These are phyloP conservation scores for Candida suzukii DNA, from an alignment of 805 yeast genomes.

Conservation along the genomic window DNA sequence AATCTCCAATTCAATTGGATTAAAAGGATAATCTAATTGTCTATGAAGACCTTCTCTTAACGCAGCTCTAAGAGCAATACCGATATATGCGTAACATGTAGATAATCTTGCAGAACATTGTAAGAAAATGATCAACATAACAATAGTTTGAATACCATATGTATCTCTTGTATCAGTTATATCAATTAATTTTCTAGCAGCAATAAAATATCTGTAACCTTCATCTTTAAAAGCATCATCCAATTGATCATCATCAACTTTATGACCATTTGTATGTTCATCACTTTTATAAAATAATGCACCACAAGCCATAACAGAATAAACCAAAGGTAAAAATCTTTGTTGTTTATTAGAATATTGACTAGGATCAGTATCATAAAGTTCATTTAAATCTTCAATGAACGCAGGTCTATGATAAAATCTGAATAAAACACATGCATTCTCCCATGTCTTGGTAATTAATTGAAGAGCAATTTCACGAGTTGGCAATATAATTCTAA, in stretches of 20 bases:
- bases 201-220: constrained; percentile 73
- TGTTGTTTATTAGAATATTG: constrained; percentile 68
- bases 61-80: constrained; percentile 79
- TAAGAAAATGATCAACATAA: constrained; percentile 76
- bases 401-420: constrained; percentile 84
- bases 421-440: constrained; percentile 78
- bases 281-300: constrained; percentile 61
- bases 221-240: constrained; percentile 53
- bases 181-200: constrained; percentile 73
- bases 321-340: constrained; percentile 70
- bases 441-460: constrained; percentile 73
- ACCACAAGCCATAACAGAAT: constrained; percentile 86
- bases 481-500: constrained; percentile 67
- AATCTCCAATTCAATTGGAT: constrained; percentile 76
- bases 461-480: constrained; percentile 64
- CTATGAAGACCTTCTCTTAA: constrained; percentile 79
- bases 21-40: constrained; percentile 53
- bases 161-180: constrained; percentile 80
- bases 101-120: constrained; percentile 86
- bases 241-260: constrained; percentile 17
- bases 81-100: constrained; percentile 84
- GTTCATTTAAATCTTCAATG: constrained; percentile 62
- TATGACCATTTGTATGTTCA: constrained; percentile 26
- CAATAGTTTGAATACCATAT: constrained; percentile 76
- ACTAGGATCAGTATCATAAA: constrained; percentile 70